Conservation (phyloP, 768 basidiomycete species). For the Paxillus rubicundulus region DNA sequence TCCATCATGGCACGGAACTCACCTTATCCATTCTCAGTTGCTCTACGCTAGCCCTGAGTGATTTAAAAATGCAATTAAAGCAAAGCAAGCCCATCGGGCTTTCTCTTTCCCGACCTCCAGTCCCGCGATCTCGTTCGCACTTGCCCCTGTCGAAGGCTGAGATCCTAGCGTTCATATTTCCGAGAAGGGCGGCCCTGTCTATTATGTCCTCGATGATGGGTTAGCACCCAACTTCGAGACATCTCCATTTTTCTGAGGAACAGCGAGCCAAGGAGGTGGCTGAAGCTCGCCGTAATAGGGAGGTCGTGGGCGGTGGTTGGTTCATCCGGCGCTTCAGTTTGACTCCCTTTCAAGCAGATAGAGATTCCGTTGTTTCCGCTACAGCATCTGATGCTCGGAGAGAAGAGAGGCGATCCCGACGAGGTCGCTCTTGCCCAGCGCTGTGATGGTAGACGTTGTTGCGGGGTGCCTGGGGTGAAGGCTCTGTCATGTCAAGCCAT, state of each 20-base stretch:
- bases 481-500: constrained; percentile 36
- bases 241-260: constrained; percentile 28
- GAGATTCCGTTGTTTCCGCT: constrained; percentile 31
- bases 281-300: constrained; percentile 10
- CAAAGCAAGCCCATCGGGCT: no score
- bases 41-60: no score
- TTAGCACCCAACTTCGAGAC: constrained; percentile 30
- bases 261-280: constrained; percentile 29
- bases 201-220: constrained; percentile 19
- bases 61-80: no score
- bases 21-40: no score
- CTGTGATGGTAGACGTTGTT: constrained; percentile 30
- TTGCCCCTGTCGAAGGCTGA: constrained; percentile 16
- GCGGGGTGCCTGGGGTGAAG: constrained; percentile 46
- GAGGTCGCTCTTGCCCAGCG: constrained; percentile 10
- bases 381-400: constrained; percentile 28
- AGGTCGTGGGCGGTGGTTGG: constrained; percentile 9
- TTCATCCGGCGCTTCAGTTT: constrained; percentile 19
- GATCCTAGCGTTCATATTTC: constrained; percentile 16
- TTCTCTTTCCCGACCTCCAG: background rate
- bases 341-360: constrained; percentile 23
- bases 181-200: constrained; percentile 13
- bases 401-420: constrained; percentile 17
- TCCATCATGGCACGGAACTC: no score
- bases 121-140: constrained; percentile 19